Evolutionary conservation across 768 basidiomycete genomes (phyloP).

Genomic region (Peribolospora kevripleyi): DNA sequence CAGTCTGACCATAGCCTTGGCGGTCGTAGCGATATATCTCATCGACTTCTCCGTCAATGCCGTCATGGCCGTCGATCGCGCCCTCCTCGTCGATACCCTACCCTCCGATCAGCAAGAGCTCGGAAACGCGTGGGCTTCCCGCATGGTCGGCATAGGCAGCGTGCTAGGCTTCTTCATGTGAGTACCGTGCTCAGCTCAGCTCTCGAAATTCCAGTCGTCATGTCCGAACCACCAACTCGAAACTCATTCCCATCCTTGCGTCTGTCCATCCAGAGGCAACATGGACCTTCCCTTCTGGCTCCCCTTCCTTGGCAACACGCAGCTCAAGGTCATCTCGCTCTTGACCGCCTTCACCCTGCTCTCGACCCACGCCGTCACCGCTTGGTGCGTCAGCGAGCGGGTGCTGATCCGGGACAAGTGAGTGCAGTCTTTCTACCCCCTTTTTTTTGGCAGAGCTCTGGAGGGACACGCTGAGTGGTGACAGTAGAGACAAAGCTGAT

Average conservation of each 20-base stretch:
- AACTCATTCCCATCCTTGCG: background rate
- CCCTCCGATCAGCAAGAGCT: conserved; percentile 48
- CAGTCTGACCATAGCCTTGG: conserved; percentile 45
- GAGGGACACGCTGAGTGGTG: too few species aligned
- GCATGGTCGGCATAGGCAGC: conserved; percentile 72
- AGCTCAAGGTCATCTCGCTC: conserved; percentile 57
- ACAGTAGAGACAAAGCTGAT: too few species aligned
- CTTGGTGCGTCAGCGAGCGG: conserved; percentile 32
- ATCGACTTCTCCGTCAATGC: conserved; percentile 19
- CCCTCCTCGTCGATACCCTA: conserved; percentile 64
- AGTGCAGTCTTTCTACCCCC: background rate
- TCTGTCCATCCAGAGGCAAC: conserved; percentile 36
- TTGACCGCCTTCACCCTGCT: conserved; percentile 46
- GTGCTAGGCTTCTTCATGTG: conserved; percentile 73
- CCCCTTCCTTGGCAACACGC: conserved; percentile 51
- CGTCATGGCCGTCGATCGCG: conserved; percentile 78
- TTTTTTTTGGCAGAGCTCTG: background rate
- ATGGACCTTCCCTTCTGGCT: conserved; percentile 44
- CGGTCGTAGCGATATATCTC: conserved; percentile 42
- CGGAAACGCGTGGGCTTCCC: conserved; percentile 84
- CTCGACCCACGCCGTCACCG: conserved; percentile 37
- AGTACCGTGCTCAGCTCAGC: conserved; percentile 16
- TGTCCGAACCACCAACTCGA: background rate
- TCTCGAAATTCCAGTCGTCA: background rate
- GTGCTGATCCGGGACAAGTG: conserved; percentile 27